Evolutionary conservation across 441 rosid species (phyloP), one percentile per base, ranked within the genome.

Genomic region (Macaranga tanarius): DNA sequence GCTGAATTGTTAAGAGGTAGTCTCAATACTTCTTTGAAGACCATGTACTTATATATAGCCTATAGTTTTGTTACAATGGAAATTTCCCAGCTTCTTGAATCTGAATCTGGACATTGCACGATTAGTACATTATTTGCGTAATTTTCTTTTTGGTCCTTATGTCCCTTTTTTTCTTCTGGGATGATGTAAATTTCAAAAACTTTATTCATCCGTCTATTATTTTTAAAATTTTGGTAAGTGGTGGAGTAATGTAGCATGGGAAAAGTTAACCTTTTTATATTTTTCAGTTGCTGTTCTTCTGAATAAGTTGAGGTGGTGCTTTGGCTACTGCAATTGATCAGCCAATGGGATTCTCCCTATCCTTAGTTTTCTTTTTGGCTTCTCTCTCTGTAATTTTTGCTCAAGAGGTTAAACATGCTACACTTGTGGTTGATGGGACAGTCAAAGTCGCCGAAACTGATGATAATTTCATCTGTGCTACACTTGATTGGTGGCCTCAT

Each of bases 401-500:
- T 73, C 84, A 80, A 70, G 85, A 86, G 28, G 79, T 83, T 75
- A 78, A 69, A 45, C 76, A 59, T 73, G 83, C 82, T 31, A 79
- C 83, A 22, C 75, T 95, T 34, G 60, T 77, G 34, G 81, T 95
- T 57, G 84, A 91, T 74, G 97, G 93, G 67, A 79, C 82, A 38
- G 57, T 47, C 63, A 73, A 68, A 64, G 68, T 90, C 71, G 83
- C 94, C 9, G 82, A 84, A 76, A 92, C 87, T 22, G 97, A 95
- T 66, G 94, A 90, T 60, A 84, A 90, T 76, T 95, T 89, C 76
- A 72, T 95, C n/a, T 95, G 99, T 77, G 97, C 96, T 52, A 93
- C 99, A 59, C 48, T 95, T 68, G 99, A 95, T 76, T 95, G 99
- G 99, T 95, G 99, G 99, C 99, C 99, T 70, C 97, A 87, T 79